These are phyloP conservation scores for Phytophthora citrophthora DNA, from an alignment of 352 stramenopile species.

Conservation along the genomic window DNA sequence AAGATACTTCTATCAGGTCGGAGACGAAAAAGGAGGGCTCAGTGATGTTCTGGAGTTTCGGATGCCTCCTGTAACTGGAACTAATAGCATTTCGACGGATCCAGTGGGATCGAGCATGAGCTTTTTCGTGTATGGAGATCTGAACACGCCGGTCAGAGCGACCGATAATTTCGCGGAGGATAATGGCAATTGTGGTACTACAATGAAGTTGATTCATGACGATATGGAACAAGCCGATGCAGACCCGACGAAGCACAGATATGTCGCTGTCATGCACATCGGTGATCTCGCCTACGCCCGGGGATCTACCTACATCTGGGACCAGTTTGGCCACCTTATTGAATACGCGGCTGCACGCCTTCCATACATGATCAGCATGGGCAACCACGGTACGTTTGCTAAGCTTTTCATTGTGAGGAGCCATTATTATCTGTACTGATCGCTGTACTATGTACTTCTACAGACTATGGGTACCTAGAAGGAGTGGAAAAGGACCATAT, in stretches of 20 bases:
- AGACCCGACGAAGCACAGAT: constrained; percentile 48
- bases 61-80: constrained; percentile 33
- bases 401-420: background rate
- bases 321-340: constrained; percentile 86
- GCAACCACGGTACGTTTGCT: constrained; percentile 48
- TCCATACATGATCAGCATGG: constrained; percentile 78
- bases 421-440: background rate
- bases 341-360: constrained; percentile 72
- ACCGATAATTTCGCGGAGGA: constrained; percentile 38
- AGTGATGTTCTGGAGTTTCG: constrained; percentile 40
- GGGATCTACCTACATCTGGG: constrained; percentile 80
- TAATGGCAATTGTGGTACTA: constrained; percentile 44
- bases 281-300: constrained; percentile 83
- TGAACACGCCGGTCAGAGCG: constrained; percentile 43
- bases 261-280: constrained; percentile 79
- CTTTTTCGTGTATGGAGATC: constrained; percentile 82
- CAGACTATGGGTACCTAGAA: constrained; percentile 60
- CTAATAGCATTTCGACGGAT: constrained; percentile 18
- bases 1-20: constrained; percentile 48
- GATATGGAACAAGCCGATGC: constrained; percentile 37
- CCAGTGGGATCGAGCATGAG: constrained; percentile 44
- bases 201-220: constrained; percentile 40
- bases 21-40: constrained; percentile 32
- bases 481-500: constrained; percentile 29
- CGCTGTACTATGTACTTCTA: background rate